Conservation (phyloP, 1,284 basidiomycete genomes). For the Mycocalia duriaeana region DNA sequence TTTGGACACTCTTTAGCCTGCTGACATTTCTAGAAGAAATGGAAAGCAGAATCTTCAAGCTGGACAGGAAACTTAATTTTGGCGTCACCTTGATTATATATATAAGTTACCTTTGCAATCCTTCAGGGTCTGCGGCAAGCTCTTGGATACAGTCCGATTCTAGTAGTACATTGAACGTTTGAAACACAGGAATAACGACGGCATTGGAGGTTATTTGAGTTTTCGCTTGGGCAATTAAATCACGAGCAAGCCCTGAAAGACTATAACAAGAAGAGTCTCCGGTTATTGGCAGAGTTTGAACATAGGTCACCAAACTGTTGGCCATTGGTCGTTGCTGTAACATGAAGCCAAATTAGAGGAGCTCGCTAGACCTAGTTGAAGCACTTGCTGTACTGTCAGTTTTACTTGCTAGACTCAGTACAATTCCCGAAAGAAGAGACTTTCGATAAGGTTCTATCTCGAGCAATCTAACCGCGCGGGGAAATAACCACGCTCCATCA, state of each 20-base stretch:
- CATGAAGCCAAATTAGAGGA: slow-evolving; percentile 2
- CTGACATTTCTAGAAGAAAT: slow-evolving; percentile 56
- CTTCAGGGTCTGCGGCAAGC: slow-evolving; percentile 39
- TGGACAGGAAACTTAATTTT: slow-evolving; percentile 17
- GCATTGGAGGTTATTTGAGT: slow-evolving; percentile 58
- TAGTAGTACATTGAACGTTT: slow-evolving; percentile 68
- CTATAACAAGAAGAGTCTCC: slow-evolving; percentile 32
- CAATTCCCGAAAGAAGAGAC: slow-evolving; percentile 65
- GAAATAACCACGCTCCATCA: slow-evolving; percentile 68
- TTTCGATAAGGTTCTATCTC: slow-evolving; percentile 55
- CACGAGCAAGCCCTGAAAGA: slow-evolving; percentile 44
- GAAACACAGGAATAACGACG: slow-evolving; percentile 73
- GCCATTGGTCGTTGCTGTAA: slow-evolving; percentile 66
- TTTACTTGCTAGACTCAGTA: slow-evolving; percentile 75
- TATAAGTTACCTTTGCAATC: slow-evolving; percentile 48
- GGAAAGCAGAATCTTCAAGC: slow-evolving; percentile 43
- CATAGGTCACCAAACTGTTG: slow-evolving; percentile 55
- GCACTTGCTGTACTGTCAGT: slow-evolving; percentile 74
- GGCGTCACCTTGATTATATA: no score
- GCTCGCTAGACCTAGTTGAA: slow-evolving; percentile 6
- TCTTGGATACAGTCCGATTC: slow-evolving; percentile 55
- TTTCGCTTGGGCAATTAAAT: slow-evolving; percentile 51
- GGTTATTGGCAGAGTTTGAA: slow-evolving; percentile 43
- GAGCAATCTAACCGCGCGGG: slow-evolving; percentile 66
- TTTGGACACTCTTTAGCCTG: slow-evolving; percentile 72